Conservation (phyloP, 2,329 filamentous ascomycete genomes). For the Trichoderma atroviride region DNA sequence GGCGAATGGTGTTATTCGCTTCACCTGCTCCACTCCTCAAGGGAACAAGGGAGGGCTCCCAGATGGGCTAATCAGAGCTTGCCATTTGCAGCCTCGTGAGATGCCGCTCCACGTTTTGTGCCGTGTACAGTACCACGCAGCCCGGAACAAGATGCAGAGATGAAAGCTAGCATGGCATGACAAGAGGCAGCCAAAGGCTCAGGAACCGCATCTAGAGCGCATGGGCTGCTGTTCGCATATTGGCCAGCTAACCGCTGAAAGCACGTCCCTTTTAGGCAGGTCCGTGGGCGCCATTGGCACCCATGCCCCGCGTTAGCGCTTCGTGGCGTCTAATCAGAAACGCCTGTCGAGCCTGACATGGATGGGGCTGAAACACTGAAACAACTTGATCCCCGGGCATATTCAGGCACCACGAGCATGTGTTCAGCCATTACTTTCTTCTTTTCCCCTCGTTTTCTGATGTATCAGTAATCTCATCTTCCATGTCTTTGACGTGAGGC, state of each 20-base stretch:
- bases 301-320: neutral
- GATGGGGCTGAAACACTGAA: slow-evolving; percentile 2
- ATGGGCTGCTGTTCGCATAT: neutral
- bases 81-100: slow-evolving; percentile 1
- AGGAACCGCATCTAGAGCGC: neutral
- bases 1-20: neutral
- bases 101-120: neutral
- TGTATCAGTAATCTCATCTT: neutral
- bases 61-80: neutral
- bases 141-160: neutral
- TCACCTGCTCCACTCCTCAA: neutral
- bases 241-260: neutral
- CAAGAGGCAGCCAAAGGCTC: neutral
- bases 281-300: neutral
- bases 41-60: slow-evolving; percentile 3
- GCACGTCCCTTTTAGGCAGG: slow-evolving; percentile 12
- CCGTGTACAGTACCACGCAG: neutral
- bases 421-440: neutral
- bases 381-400: neutral
- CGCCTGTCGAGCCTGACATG: neutral
- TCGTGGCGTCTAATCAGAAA: neutral
- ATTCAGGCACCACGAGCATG: neutral
- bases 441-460: neutral
- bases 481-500: neutral
- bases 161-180: neutral